Base-by-base conservation (phyloP, 192 early-diverging fungal genomes). In the Umbelopsis vinacea region DNA sequence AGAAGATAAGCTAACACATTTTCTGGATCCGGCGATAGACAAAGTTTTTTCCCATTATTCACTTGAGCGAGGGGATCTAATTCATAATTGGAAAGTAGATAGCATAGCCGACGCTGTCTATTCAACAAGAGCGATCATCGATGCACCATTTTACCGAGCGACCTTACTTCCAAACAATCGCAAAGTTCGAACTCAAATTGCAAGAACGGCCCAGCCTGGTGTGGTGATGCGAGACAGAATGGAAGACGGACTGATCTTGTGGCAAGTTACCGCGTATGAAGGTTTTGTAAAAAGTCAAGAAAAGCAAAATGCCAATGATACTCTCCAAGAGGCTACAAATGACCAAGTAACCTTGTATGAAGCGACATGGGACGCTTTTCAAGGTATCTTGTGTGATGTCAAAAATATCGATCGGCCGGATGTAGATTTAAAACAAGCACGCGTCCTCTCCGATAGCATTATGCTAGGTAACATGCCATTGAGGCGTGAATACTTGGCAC, bases 201-300 rank as follows among this genome's bases (percentile, higher is more conserved):
- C 73, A 17, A 46, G 72, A 29, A 26, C 15, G 4, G 17, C 29
- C 7, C 73, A 74, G 37, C 46, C 47, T 24, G 76, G 76, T 0
- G 73, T 78, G 12, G 72, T 74, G 3, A 74, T 71, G 72, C 74
- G 74, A 37, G 77, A 79, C 66, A 57, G 73, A 21, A 43, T 70
- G n/a, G 77, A 74, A 40, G 57, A 60, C 8, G 77, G 77, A 0
- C 24, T 79, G 46, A 69, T 74, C n/a, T 43, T 67, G 6, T 79
- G 77, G 77, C 77, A 79, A 67, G 73, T 72, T 7, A 63, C 66
- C 43, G 70, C 77, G 2, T 71, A 79, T 45, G 77, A 79, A 33
- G 69, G 74, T 6, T 79, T 74, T 33, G 14, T 79, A 19, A 46
- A 26, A 24, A 12, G 35, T 69, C 68, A 69, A 35, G 29, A 35